A percentile compares a stretch with the other conserved stretches of the same genome.
phyloP scores from a whole-genome alignment of 352 stramenopile genomes.

The Elongisporangium senticosum region DNA sequence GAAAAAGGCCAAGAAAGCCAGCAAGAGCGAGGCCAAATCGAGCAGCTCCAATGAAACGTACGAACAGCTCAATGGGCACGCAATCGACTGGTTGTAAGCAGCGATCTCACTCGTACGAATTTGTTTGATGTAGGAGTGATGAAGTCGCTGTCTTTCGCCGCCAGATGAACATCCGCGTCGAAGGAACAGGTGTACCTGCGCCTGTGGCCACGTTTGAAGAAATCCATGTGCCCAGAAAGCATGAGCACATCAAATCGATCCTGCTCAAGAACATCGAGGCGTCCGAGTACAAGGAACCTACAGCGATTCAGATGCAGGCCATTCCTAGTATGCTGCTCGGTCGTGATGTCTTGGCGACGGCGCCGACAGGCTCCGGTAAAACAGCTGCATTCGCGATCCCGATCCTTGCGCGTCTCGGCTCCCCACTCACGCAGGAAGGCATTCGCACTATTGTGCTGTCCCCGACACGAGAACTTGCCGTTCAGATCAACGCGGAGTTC shows the following conservation, averaged over 20 bases:
- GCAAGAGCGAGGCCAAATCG: conserved; percentile 13
- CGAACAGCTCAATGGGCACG: not conserved
- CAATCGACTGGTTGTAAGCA: too few relatives aligned
- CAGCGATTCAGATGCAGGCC: conserved; percentile 98
- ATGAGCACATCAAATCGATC: conserved; percentile 50
- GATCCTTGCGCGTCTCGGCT: conserved; percentile 75
- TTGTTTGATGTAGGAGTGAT: conserved; percentile 23
- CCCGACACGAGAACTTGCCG: conserved; percentile 95
- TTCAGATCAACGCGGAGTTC: conserved; percentile 97
- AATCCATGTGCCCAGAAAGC: conserved; percentile 47
- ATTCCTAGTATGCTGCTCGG: conserved; percentile 86
- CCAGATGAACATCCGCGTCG: conserved; percentile 78
- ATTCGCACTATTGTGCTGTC: conserved; percentile 94
- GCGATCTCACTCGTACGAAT: not conserved
- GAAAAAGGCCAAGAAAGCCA: conserved; percentile 23
- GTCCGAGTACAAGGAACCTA: conserved; percentile 97
- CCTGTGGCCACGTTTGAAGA: conserved; percentile 71
- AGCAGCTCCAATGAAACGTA: conserved; percentile 29
- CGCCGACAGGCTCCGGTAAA: conserved; percentile 97
- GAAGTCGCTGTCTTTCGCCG: conserved; percentile 57
- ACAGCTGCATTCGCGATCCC: conserved; percentile 98
- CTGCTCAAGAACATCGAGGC: conserved; percentile 80
- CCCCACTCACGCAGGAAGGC: conserved; percentile 38
- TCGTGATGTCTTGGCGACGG: conserved; percentile 94
- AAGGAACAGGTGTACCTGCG: conserved; percentile 51